Percentiles rank a stretch among this genome's conserved stretches.
These are phyloP conservation scores for Cyathus olla DNA, from an alignment of 1,284 basidiomycete species.

Conservation along the genomic window DNA sequence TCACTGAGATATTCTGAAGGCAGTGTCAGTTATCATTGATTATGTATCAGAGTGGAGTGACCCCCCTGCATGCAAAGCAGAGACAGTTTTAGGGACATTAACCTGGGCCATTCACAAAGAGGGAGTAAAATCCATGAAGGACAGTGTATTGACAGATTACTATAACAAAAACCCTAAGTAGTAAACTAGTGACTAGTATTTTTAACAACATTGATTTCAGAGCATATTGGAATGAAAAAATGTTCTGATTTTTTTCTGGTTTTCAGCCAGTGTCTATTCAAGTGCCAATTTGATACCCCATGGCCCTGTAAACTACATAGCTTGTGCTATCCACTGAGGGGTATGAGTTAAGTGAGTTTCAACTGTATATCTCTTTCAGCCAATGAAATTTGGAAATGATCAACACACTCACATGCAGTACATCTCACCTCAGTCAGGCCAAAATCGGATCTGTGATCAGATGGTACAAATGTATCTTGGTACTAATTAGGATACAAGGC, in stretches of 20 bases:
- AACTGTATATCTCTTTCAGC: too few relatives aligned
- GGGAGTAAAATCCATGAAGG: constrained; percentile 11
- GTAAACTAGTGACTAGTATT: background rate
- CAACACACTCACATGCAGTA: too few relatives aligned
- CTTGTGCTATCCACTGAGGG: constrained; percentile 10
- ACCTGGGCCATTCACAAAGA: constrained; percentile 16
- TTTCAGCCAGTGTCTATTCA: background rate
- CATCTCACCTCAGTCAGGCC: too few relatives aligned
- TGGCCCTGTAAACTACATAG: constrained; percentile 26
- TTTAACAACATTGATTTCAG: background rate
- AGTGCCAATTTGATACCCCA: constrained; percentile 7
- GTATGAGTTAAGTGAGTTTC: constrained; percentile 13
- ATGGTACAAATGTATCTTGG: too few relatives aligned
- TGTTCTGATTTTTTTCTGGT: constrained; percentile 1
- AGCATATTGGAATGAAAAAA: background rate
- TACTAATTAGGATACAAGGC: too few relatives aligned
- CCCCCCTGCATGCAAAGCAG: constrained; percentile 21
- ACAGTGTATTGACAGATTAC: constrained; percentile 21
- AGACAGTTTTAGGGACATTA: constrained; percentile 23
- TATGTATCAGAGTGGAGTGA: constrained; percentile 23
- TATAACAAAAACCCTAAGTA: background rate
- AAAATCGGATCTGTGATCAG: too few relatives aligned
- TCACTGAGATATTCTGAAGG: constrained; percentile 6
- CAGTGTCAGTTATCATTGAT: constrained; percentile 8
- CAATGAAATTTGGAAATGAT: too few relatives aligned